Base-by-base conservation (phyloP, 345 rosid species). In the Pistacia vera region DNA sequence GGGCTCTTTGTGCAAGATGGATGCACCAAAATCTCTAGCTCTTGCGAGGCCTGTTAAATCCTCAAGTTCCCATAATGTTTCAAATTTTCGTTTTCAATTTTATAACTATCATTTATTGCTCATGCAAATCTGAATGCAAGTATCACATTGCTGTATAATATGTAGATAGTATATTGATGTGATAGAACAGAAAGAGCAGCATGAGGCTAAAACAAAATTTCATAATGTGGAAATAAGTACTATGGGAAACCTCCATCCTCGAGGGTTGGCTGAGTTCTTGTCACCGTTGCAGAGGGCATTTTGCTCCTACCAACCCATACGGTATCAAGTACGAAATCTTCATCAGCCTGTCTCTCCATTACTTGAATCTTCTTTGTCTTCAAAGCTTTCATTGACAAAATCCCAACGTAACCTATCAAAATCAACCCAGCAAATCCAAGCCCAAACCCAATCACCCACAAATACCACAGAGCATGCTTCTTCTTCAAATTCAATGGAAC, bases 231-330 rank as follows among this genome's bases (percentile, higher is more conserved):
- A 18, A 35, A 48, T 4, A 41, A 59, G 74, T 16, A 41, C 70
- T 73, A 84, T 17, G 73, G 49, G 30, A 84, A 82, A 63, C 68
- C 79, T 77, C 87, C 90, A 56, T 56, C 82, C 41, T 91, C 95
- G 38, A 87, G 82, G 69, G 59, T 87, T 52, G 97, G 93, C 63
- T 79, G 85, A 57, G 94, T 93, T 87, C 99, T 93, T 63, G 96
- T 90, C 11, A 80, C 86, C 12, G 83, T 65, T 41, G 97, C 98
- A 33, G 81, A 88, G 58, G 98, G 96, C 93, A 95, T 89, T 89
- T 95, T 95, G 78, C 96, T 93, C 56, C 71, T 74, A 63, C 89
- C 88, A 65, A 93, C 86, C 96, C 94, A 93, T 46, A 81, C 79
- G 49, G 72, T 93, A 72, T 84, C 75, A 59, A 93, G 85, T 73